A percentile compares a stretch with the other conserved stretches of the same genome.
phyloP scores from a whole-genome alignment of 2,329 filamentous ascomycete genomes.

The Pseudocercospora macadamiae region DNA sequence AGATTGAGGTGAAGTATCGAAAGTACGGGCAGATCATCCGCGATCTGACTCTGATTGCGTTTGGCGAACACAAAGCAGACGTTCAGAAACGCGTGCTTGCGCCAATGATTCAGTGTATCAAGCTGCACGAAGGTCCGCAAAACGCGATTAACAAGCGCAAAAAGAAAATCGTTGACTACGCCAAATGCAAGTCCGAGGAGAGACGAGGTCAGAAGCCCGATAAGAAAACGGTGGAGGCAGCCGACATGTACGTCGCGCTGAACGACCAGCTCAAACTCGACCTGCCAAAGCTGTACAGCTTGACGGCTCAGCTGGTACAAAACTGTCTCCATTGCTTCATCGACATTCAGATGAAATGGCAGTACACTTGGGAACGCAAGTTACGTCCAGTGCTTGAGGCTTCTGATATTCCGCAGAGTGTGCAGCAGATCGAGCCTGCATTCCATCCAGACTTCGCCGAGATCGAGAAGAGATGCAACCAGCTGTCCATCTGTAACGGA shows the following conservation, averaged over 20 bases:
- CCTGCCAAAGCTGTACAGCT: conserved; percentile 76
- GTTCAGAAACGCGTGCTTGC: conserved; percentile 83
- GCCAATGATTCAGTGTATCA: conserved; percentile 77
- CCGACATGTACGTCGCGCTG: conserved; percentile 86
- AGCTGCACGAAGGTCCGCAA: conserved; percentile 79
- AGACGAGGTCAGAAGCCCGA: conserved; percentile 84
- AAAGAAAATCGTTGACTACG: conserved; percentile 88
- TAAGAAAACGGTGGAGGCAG: conserved; percentile 78
- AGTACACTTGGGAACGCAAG: conserved; percentile 79
- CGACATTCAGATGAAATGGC: conserved; percentile 82
- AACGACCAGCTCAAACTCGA: conserved; percentile 94
- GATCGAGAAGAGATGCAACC: conserved; percentile 70
- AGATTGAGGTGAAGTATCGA: conserved; percentile 92
- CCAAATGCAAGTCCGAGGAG: conserved; percentile 75
- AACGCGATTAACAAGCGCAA: conserved; percentile 92
- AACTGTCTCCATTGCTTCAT: conserved; percentile 83
- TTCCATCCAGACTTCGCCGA: conserved; percentile 80
- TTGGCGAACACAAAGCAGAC: conserved; percentile 75
- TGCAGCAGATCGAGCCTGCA: conserved; percentile 72
- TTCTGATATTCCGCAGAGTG: conserved; percentile 63
- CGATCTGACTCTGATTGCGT: conserved; percentile 78
- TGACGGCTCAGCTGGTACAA: conserved; percentile 83
- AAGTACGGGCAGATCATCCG: conserved; percentile 85
- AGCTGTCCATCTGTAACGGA: conserved; percentile 78
- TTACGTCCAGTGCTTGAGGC: conserved; percentile 74